Base-by-base conservation (phyloP, 208 protist species). In the Trypanosoma mega region DNA sequence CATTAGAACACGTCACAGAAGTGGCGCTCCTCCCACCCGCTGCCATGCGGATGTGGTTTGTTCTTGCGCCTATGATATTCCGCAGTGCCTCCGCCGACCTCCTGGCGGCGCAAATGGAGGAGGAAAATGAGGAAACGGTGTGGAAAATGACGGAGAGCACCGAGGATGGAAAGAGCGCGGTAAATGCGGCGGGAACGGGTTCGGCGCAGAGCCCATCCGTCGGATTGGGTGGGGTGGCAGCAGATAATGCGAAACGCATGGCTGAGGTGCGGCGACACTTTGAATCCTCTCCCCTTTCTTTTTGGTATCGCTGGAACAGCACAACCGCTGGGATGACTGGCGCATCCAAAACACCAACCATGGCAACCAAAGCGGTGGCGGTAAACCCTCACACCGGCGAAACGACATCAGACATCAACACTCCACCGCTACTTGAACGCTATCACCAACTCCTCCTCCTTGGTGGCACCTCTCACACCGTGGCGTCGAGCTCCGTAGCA, bases 1-100 rank as follows among this genome's bases (percentile, higher is more conserved):
- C n/a, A n/a, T n/a, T n/a, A n/a, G n/a, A n/a, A n/a, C 27, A 47
- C 33, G 63, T 69, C 2, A 53, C 68, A 37, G 41, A 57, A 21
- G n/a, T 84, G 4, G 60, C 76, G 9, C 46, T 80, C 14, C 53
- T 90, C 20, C 76, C 78, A 9, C 39, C 75, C 41, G 34, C 71
- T 18, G 73, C 60, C 53, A 70, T 90, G 55, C 63, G 78, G 0
- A 43, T 90, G 63, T 90, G 83, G 83, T 47, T 77, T 43, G 45
- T 78, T 9, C 55, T 90, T 21, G 78, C 76, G 21, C 73, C 53
- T 2, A 54, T 72, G 16, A 36, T 90, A 20, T 90, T 90, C 46
- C 76, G 72, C 31, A 67, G 51, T 26, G 68, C 63, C 29, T 65
- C 78, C 4, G 69, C 71, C 12, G 74, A 81, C 39, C 34, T 63